Evolutionary conservation across 1,284 basidiomycete species (phyloP), one percentile per base, ranked within the genome.

Genomic region (Trametes hirsuta): DNA sequence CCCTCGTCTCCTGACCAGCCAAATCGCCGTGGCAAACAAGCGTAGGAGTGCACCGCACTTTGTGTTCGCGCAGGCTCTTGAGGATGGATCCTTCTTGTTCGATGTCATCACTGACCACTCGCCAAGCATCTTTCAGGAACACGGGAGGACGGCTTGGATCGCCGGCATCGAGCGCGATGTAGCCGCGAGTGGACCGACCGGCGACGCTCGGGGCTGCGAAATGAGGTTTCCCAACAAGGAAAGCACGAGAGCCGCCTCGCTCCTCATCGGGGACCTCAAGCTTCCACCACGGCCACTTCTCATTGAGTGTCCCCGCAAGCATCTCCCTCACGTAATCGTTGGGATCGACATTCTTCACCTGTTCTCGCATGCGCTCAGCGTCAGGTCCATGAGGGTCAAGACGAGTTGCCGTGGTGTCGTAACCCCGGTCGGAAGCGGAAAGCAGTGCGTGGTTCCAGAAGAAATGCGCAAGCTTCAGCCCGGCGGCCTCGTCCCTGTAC

Each of bases 391-490:
- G 21, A 1, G 53, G 54, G 2, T 40, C 9, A 4, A 64, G 34
- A 2, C 47, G 50, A 5, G 15, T 15, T 0, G 61, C 65, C 2
- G 63, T 55, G 0, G 58, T 22, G 35, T 66, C 65, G 40, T 58
- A 42, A 4, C 65, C 65, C 3, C 58, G 60, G 0, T 37, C 15
- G 18, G 24, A 55, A 1, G 39, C 15, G 8, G 52, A 30, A 4
- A 59, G 25, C 3, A 51, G 55, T 3, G 50, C n/a, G 34, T 48
- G 58, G 14, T 59, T 59, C 53, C 47, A 58, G 42, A 67, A 35
- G 56, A 68, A 66, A 10, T 60, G 44, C n/a, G n/a, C 36, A 3
- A 68, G 51, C 25, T 30, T 30, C 30, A 30, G 30, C 30, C 30
- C 30, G 5, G 30, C 30, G 30, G 30, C 30, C 30, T 30, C 30